phyloP scores from a whole-genome alignment of 441 rosid genomes.

The Populus hybrid region DNA sequence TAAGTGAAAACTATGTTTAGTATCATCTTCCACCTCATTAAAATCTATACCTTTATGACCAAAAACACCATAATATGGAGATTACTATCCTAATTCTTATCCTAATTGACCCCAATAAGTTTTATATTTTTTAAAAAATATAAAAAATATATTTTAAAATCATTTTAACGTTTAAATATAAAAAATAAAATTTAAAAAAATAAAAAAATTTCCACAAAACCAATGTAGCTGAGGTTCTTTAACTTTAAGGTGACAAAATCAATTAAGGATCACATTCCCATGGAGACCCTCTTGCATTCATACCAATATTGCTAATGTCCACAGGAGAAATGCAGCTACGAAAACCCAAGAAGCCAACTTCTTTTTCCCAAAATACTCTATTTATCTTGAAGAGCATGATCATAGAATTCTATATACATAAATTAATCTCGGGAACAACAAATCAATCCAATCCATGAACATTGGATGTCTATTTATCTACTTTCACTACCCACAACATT shows the following conservation, averaged over 20 bases:
- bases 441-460: background rate
- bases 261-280: background rate
- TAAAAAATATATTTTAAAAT: too few species aligned
- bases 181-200: too few species aligned
- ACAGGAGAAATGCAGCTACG: background rate
- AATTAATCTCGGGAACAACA: background rate
- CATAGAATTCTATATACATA: background rate
- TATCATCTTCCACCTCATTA: too few species aligned
- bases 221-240: background rate
- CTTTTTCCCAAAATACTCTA: background rate
- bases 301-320: background rate
- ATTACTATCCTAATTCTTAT: background rate
- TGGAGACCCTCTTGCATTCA: background rate
- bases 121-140: too few species aligned
- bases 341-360: background rate
- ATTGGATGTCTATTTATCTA: background rate
- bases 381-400: background rate
- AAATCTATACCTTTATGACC: background rate
- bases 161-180: too few species aligned
- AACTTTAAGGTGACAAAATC: background rate
- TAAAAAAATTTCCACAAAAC: too few species aligned
- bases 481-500: background rate
- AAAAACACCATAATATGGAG: background rate
- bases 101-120: background rate
- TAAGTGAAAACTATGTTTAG: too few species aligned